Conservation (phyloP, 108 stramenopile genomes). For the Seminavis robusta region DNA sequence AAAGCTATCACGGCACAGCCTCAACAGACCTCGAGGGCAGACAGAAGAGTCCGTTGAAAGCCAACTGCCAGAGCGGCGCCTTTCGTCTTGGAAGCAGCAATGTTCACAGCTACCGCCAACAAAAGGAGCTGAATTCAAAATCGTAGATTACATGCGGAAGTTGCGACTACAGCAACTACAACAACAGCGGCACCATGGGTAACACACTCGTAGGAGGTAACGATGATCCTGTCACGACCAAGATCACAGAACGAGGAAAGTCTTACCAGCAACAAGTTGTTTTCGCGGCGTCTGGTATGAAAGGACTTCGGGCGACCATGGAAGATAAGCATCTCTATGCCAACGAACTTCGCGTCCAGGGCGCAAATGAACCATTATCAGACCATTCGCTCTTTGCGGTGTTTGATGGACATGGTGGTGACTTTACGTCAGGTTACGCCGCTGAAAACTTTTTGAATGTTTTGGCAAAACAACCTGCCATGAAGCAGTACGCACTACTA, state of each 20-base stretch:
- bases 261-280: conserved; percentile 16
- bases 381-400: conserved; percentile 81
- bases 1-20: too few species aligned
- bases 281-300: conserved; percentile 64
- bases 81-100: too few species aligned
- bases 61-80: too few species aligned
- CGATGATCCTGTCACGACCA: conserved; percentile 55
- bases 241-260: conserved; percentile 55
- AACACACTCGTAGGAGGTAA: too few species aligned
- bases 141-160: too few species aligned
- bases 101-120: too few species aligned
- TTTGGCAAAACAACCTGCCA: conserved; percentile 45
- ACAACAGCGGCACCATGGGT: too few species aligned
- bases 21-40: too few species aligned
- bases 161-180: too few species aligned
- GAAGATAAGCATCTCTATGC: conserved; percentile 68
- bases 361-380: neutral
- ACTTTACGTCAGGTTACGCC: conserved; percentile 71
- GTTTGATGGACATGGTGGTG: conserved; percentile 90
- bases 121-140: too few species aligned
- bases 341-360: neutral
- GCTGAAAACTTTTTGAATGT: conserved; percentile 52
- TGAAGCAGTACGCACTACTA: conserved; percentile 51
- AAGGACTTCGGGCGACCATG: conserved; percentile 85
- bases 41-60: too few species aligned